These are phyloP conservation scores for Ustilago trichophora DNA, from an alignment of 1,284 basidiomycete species.

Conservation along the genomic window DNA sequence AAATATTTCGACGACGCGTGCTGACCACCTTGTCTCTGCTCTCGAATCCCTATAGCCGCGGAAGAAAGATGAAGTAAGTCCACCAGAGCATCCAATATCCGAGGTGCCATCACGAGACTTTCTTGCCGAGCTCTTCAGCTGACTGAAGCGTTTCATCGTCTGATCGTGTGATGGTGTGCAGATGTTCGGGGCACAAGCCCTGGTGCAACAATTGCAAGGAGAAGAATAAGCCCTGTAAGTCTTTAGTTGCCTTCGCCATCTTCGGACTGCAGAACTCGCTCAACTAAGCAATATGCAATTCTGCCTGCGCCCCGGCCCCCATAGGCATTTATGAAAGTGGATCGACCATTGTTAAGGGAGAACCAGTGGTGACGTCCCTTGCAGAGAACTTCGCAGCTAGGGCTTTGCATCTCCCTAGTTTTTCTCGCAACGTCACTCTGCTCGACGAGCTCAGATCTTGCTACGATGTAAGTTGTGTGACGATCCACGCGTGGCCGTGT, in stretches of 20 bases:
- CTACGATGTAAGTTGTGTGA: slow-evolving; percentile 19
- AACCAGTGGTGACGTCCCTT: no score
- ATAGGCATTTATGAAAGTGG: slow-evolving; percentile 26
- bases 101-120: neutral
- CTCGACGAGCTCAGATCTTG: slow-evolving; percentile 6
- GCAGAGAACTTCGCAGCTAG: no score
- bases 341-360: neutral
- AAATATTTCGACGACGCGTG: no score
- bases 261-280: no score
- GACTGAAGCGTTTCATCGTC: no score
- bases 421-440: neutral
- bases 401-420: neutral
- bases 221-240: slow-evolving; percentile 23
- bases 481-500: no score
- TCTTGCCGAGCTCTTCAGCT: no score
- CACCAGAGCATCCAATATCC: neutral
- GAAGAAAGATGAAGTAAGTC: slow-evolving; percentile 40
- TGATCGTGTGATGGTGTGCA: no score
- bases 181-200: slow-evolving; percentile 30
- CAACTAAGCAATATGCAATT: no score
- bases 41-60: slow-evolving; percentile 18
- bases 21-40: no score
- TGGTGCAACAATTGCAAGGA: slow-evolving; percentile 39
- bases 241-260: no score
- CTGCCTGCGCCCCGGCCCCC: no score